Evolutionary conservation across 768 basidiomycete genomes (phyloP).

Genomic region (Tremella mesenterica): DNA sequence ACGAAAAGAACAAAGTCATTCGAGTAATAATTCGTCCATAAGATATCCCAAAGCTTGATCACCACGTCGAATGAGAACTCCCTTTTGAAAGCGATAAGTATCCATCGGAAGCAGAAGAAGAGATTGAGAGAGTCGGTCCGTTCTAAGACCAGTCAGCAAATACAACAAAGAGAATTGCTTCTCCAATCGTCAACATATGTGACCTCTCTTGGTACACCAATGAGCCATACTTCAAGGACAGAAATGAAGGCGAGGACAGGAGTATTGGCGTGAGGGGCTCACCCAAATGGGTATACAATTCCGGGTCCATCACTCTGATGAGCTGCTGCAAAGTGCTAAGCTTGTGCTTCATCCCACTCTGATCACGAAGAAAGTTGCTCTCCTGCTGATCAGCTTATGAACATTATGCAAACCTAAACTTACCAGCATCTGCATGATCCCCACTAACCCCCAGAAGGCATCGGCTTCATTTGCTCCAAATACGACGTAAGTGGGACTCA

Average conservation of each 20-base stretch:
- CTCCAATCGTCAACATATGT: neutral
- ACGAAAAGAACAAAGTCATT: constrained; percentile 83
- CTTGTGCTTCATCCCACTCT: constrained; percentile 96
- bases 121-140: constrained; percentile 80
- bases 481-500: constrained; percentile 85
- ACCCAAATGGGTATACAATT: constrained; percentile 86
- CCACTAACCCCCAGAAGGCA: constrained; percentile 94
- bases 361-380: constrained; percentile 89
- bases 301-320: constrained; percentile 88
- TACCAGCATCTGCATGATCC: constrained; percentile 92
- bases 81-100: constrained; percentile 77
- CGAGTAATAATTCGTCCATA: constrained; percentile 65
- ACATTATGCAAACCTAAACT: constrained; percentile 28
- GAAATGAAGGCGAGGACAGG: neutral
- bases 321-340: constrained; percentile 79
- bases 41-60: constrained; percentile 76
- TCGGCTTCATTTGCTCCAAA: constrained; percentile 78
- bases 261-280: constrained; percentile 14
- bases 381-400: constrained; percentile 52
- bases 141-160: too few species aligned
- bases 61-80: constrained; percentile 92
- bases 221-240: too few species aligned
- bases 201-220: neutral
- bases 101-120: constrained; percentile 95
- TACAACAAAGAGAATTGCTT: too few species aligned